Evolutionary conservation across 2,329 filamentous ascomycete genomes (phyloP), one percentile per base, ranked within the genome.

Genomic region (Diaporthe citrichinensis): DNA sequence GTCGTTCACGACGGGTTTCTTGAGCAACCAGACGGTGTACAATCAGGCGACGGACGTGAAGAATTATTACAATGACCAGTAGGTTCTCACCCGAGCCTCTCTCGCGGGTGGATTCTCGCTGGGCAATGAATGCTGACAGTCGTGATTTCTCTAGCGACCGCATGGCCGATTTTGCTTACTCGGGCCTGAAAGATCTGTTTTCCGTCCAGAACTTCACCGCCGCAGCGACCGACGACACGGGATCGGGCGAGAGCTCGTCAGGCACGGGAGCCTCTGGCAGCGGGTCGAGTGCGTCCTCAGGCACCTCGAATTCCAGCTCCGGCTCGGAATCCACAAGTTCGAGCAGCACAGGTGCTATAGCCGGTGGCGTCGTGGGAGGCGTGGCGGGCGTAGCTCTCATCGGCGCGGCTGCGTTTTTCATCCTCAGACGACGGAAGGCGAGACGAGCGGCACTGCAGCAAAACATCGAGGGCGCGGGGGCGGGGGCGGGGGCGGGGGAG

Each of bases 1-100:
- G 71, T 59, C 74, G 1, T 80, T 76, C 49, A 72, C 34, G 20
- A 44, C 76, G 1, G 71, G 73, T 0, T 79, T 76, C 57, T 20
- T 44, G 31, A 74, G 74, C 8, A 74, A 74, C 0, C 76, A 36
- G 25, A 59, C 39, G 25, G 59, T 57, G 34, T 76, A 69, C 46
- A 71, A 39, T 10, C 31, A 25, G 62, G 62, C 62, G 6, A 23
- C 62, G 3, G 62, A 68, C 28, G 44, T 68, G 14, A 31, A 31
- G 46, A 68, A 4, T 7, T 68, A 51, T 23, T 68, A 68, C 46
- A 39, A 68, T n/a, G 10, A 53, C 31, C 20, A 68, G 62, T 68
- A n/a, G 7, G 62, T 68, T 0, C 62, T n/a, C 25, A 3, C 9
- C 31, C 23, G 23, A 20, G 2, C 3, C 6, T 36, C n/a, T 25